Evolutionary conservation across 2,329 filamentous ascomycete genomes (phyloP).

Genomic region (Colletotrichum echinochloae): DNA sequence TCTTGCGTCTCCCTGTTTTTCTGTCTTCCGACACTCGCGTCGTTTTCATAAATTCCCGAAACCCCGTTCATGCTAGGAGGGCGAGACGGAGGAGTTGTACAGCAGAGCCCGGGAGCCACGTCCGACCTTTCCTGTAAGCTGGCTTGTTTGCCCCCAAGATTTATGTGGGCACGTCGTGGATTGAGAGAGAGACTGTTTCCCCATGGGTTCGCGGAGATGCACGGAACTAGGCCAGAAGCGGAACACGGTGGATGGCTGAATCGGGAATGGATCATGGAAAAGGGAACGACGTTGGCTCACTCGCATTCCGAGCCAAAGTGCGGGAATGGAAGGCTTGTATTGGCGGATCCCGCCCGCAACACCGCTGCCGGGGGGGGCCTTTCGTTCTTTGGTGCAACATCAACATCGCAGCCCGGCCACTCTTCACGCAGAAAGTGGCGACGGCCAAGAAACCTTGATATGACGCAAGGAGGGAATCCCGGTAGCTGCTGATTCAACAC

Average conservation of each 20-base stretch:
- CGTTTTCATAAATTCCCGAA: too few relatives aligned
- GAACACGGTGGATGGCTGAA: conserved; percentile 26
- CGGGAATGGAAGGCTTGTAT: conserved; percentile 29
- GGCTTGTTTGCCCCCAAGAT: not conserved
- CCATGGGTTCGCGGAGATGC: conserved; percentile 1
- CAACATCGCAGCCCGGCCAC: not conserved
- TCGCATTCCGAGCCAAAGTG: not conserved
- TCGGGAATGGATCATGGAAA: conserved; percentile 25
- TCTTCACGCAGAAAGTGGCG: not conserved
- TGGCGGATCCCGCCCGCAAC: conserved; percentile 25
- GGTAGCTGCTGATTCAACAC: not conserved
- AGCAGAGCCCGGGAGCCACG: not conserved
- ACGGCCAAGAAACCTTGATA: not conserved
- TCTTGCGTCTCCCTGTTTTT: not conserved
- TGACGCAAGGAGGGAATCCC: not conserved
- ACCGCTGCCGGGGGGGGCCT: not conserved
- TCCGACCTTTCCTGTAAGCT: not conserved
- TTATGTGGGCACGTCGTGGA: too few relatives aligned
- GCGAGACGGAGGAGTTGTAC: not conserved
- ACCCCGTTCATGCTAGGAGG: not conserved
- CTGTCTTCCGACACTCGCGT: not conserved
- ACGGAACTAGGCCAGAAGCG: conserved; percentile 19
- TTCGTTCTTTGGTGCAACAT: conserved; percentile 21
- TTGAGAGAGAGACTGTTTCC: too few relatives aligned
- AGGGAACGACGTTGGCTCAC: not conserved